Evolutionary conservation across 2,329 filamentous ascomycete genomes (phyloP).

Genomic region (Aspergillus puulaauensis): DNA sequence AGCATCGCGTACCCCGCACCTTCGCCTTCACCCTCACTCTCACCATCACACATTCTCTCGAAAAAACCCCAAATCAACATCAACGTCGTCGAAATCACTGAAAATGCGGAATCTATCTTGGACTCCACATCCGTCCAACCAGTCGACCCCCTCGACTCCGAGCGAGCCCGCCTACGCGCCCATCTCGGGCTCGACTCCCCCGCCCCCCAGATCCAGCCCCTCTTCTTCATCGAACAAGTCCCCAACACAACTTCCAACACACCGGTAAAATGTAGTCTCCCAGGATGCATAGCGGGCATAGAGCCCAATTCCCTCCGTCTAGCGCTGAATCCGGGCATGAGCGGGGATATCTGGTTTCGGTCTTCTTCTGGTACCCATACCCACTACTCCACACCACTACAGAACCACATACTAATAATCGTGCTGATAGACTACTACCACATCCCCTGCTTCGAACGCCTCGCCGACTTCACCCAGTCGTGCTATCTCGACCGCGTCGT

Average conservation of each 20-base stretch:
- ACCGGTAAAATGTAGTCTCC: background rate
- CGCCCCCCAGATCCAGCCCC: constrained; percentile 1
- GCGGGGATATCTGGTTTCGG: constrained; percentile 3
- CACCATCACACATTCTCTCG: background rate
- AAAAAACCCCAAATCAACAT: background rate
- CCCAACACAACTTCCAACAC: background rate
- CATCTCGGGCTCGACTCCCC: constrained; percentile 7
- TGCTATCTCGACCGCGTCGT: constrained; percentile 5
- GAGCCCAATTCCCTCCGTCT: background rate
- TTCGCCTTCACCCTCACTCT: background rate
- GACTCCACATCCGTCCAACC: background rate
- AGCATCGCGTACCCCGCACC: background rate
- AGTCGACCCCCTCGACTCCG: background rate
- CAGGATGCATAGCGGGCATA: constrained; percentile 6
- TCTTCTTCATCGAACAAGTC: constrained; percentile 10
- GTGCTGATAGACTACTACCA: constrained; percentile 7
- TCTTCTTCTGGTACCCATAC: constrained; percentile 1
- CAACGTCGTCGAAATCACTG: background rate
- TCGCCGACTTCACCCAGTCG: constrained; percentile 1
- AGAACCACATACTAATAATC: background rate
- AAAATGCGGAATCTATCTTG: background rate
- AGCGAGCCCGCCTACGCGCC: background rate
- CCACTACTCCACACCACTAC: background rate
- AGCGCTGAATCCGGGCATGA: constrained; percentile 8
- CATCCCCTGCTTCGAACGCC: constrained; percentile 4